Base-by-base conservation (phyloP, 352 stramenopile genomes). In the Phytophthora syringae region DNA sequence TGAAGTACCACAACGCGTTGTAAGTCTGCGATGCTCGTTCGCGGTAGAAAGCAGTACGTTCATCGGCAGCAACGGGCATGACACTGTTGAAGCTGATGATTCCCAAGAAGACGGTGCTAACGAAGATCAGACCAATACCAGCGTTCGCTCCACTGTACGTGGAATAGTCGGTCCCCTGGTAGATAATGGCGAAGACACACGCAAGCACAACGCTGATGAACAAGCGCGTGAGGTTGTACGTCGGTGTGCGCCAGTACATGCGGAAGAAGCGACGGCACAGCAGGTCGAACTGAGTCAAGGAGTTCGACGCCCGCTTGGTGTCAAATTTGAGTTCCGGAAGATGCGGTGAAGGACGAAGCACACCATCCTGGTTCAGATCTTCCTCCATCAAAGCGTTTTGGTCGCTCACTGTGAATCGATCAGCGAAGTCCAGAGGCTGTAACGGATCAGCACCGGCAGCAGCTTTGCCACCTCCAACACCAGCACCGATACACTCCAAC, bases 1-100 rank as follows among this genome's bases (percentile, higher is more conserved):
- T 50, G 27, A 84, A 86, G 65, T 98, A 95, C 64, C 89, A 87
- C 9, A 84, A 58, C 21, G 86, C 67, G 37, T 89, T 84, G 70
- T 98, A 98, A 62, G 97, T 98, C 63, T 93, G 59, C 12, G 91
- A 82, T 7, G 89, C 84, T 30, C 95, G 90, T 70, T 98, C 94
- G 10, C 93, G 80, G 84, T 98, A 98, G 67, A 96, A 99, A 28
- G 92, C 84, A 13, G 92, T 91, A 42, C 94, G 80, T 55, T 98
- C 89, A 18, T 87, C 78, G 28, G 89, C 70, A 36, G 94, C 82
- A 11, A 97, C 71, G 4, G 88, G 77, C 40, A 97, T 73, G 28
- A 92, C 78, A 11, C 69, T 90, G 52, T 93, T 82, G 36, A 97
- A 88, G 30, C 75, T 78, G 49, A 93, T 90, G 11, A 97, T 63